phyloP scores from a whole-genome alignment of 192 early-diverging fungal genomes.

The Backusella tuberculispora region DNA sequence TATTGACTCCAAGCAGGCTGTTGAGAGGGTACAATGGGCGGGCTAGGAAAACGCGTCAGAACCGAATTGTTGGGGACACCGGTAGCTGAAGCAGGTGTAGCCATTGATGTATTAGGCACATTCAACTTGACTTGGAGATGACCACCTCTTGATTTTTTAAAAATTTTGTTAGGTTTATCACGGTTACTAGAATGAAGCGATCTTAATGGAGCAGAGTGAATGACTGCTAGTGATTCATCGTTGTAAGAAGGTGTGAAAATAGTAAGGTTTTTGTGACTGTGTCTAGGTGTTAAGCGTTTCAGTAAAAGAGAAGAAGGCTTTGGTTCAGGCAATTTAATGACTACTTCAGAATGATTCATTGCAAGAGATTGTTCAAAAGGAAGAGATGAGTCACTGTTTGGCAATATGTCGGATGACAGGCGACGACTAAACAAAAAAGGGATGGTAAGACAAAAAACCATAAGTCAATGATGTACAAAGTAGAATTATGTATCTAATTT shows the following conservation, averaged over 20 bases:
- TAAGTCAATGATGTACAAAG: conserved; percentile 12
- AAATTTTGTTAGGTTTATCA: conserved; percentile 23
- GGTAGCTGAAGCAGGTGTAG: conserved; percentile 3
- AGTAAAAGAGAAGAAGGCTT: conserved; percentile 30
- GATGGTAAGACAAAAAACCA: conserved; percentile 17
- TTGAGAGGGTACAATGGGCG: conserved; percentile 47
- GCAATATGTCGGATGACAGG: conserved; percentile 13
- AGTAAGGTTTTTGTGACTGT: conserved; percentile 44
- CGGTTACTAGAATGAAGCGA: conserved; percentile 3
- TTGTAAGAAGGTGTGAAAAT: conserved; percentile 54
- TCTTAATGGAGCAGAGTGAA: conserved; percentile 50
- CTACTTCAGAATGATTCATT: background rate
- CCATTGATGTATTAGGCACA: conserved; percentile 1
- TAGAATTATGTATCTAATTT: conserved; percentile 12
- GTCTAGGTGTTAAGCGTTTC: conserved; percentile 44
- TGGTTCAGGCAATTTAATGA: conserved; percentile 14
- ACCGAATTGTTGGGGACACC: background rate
- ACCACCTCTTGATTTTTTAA: conserved; percentile 25
- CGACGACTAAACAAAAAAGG: conserved; percentile 18
- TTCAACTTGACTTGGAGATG: conserved; percentile 20
- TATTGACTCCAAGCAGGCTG: conserved; percentile 22
- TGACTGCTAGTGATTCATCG: conserved; percentile 32
- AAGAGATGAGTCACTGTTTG: background rate
- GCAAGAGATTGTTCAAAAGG: background rate
- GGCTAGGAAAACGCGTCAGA: conserved; percentile 36